Percentiles rank a stretch among this genome's conserved stretches.
Evolutionary conservation across 1,139 yeast genomes (phyloP).

Genomic region (Kazachstania sp.): DNA sequence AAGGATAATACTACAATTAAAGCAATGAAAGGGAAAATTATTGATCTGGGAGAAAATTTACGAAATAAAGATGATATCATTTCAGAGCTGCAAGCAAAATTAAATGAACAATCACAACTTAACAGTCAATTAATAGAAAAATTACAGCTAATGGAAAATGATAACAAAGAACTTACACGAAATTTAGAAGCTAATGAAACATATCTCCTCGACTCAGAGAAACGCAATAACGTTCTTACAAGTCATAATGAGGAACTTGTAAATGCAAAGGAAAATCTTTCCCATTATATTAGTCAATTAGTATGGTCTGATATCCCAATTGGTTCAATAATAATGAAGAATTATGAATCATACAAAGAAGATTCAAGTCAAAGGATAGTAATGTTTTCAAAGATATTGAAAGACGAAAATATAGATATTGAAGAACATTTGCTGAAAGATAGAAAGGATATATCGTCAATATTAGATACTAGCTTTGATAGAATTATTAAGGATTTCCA

Average conservation of each 20-base stretch:
- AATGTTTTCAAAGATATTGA: neutral
- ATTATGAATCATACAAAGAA: neutral
- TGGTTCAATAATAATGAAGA: constrained; percentile 7
- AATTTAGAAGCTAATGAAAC: neutral
- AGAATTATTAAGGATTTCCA: neutral
- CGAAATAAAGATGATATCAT: too few species aligned
- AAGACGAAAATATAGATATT: neutral
- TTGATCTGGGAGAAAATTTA: too few species aligned
- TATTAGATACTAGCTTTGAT: neutral
- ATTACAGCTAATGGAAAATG: neutral
- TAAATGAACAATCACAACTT: too few species aligned
- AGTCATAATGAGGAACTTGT: neutral
- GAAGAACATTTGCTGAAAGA: neutral
- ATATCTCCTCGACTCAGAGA: neutral
- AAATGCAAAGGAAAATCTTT: neutral
- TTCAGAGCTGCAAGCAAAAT: too few species aligned
- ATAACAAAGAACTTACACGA: neutral
- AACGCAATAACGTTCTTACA: neutral
- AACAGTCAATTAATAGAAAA: neutral
- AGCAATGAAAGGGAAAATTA: too few species aligned
- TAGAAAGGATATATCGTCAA: neutral
- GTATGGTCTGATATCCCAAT: constrained; percentile 7
- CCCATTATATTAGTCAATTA: neutral
- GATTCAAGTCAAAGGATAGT: neutral
- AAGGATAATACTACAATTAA: too few species aligned